phyloP scores from a whole-genome alignment of 2,329 filamentous ascomycete species.

The Mariannaea sp. region DNA sequence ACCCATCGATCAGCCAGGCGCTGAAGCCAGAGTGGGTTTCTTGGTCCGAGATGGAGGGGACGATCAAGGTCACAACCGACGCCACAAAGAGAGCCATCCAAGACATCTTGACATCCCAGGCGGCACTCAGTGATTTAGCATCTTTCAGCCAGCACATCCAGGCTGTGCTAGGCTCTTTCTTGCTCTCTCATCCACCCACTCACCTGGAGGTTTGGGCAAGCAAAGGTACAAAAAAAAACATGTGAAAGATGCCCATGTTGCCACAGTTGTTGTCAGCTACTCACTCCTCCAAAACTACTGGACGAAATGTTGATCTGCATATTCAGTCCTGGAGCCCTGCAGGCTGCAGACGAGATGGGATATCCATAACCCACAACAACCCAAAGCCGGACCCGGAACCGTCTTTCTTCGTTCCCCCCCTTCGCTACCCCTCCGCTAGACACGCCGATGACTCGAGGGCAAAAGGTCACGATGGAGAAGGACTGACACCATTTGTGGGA shows the following conservation, averaged over 20 bases:
- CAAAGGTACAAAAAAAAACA: no score
- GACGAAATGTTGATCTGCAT: constrained; percentile 20
- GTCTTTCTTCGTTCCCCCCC: background rate
- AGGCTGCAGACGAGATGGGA: background rate
- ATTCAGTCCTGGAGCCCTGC: background rate
- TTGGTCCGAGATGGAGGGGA: constrained; percentile 2
- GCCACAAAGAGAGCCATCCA: constrained; percentile 2
- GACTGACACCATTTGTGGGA: no score
- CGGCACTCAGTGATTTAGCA: no score
- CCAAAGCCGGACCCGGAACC: no score
- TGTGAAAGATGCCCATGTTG: constrained; percentile 12
- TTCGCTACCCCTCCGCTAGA: constrained; percentile 3
- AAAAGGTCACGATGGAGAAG: constrained; percentile 14
- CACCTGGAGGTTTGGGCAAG: no score
- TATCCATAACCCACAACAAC: no score
- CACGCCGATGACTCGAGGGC: background rate
- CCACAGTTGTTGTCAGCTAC: background rate
- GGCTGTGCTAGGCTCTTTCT: background rate
- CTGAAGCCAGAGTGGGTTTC: constrained; percentile 10
- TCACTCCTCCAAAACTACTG: background rate
- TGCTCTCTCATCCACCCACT: background rate
- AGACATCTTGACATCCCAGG: no score
- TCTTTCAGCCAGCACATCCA: background rate
- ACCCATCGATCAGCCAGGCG: constrained; percentile 3
- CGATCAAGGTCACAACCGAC: constrained; percentile 6